Percentiles rank a stretch among this genome's conserved stretches.
Evolutionary conservation across 768 basidiomycete genomes (phyloP).

Genomic region (Lactarius tabidus): DNA sequence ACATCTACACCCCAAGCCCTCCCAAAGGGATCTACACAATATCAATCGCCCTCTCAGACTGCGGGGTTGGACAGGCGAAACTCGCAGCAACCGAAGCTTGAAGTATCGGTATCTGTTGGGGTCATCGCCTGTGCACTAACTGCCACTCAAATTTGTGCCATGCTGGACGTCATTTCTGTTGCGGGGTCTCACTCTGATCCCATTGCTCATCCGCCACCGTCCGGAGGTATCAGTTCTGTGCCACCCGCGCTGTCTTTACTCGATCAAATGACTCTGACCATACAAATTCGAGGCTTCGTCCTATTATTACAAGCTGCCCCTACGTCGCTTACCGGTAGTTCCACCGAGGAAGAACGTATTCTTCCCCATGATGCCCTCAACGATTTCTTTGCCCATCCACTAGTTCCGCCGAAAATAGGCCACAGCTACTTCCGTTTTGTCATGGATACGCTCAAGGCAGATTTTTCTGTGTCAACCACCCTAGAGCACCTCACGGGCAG

Average conservation of each 20-base stretch:
- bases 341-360: slow-evolving; percentile 19
- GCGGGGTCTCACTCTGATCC: slow-evolving; percentile 28
- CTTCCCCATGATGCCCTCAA: slow-evolving; percentile 21
- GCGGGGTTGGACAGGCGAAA: background rate
- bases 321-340: slow-evolving; percentile 26
- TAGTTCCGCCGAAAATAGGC: slow-evolving; percentile 50
- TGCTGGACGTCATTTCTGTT: slow-evolving; percentile 32
- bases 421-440: slow-evolving; percentile 49
- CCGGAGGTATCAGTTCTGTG: slow-evolving; percentile 25
- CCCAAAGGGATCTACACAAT: background rate
- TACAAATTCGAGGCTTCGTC: slow-evolving; percentile 44
- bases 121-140: slow-evolving; percentile 25
- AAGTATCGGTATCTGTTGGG: slow-evolving; percentile 18
- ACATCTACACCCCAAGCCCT: slow-evolving; percentile 9
- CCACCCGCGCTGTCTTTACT: slow-evolving; percentile 28
- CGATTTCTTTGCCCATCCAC: slow-evolving; percentile 53
- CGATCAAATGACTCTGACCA: slow-evolving; percentile 33
- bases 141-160: slow-evolving; percentile 14
- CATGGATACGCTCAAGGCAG: slow-evolving; percentile 29
- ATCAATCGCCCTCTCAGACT: background rate
- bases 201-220: slow-evolving; percentile 15
- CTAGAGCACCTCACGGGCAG: slow-evolving; percentile 11
- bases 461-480: slow-evolving; percentile 19
- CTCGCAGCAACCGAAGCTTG: slow-evolving; percentile 18
- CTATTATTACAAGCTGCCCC: slow-evolving; percentile 40